Base-by-base conservation (phyloP, 1,284 basidiomycete genomes). In the Cryptococcus sp. region DNA sequence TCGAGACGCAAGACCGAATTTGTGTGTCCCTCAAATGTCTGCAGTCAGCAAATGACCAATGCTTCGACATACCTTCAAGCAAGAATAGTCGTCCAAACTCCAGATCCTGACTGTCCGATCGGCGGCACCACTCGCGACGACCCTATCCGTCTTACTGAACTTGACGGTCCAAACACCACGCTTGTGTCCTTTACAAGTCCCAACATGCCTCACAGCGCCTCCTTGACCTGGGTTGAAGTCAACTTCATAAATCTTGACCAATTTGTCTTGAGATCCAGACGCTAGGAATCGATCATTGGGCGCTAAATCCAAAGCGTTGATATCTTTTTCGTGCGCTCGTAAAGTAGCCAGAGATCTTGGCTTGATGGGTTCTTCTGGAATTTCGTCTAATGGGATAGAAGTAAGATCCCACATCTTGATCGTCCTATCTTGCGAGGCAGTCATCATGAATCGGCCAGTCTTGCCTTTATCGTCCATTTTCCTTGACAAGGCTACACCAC, bases 391-490 rank as follows among this genome's bases (percentile, higher is more conserved):
- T 45, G 80, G 74, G 4, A 88, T 22, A 65, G 53, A 66, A 0
- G 83, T 79, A 14, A 96, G 74, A 74, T 98, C 93, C 96, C 96
- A 99, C 82, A 98, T 86, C 75, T 99, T 99, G 73, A 97, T 87
- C 2, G 96, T 98, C 25, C 91, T 84, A 72, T 99, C 96, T 76
- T 98, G 93, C 66, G 87, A 90, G 18, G 92, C 96, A 4, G 92
- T 96, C 66, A 94, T 87, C 78, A 93, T 80, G 75, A 94, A 92
- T 24, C 60, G 56, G n/a, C 60, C 62, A 1, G 48, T 45, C 51
- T 54, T 47, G 4, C 48, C 40, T 14, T 45, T 49, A 2, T 59
- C 54, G 23, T 62, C 61, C 53, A 62, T 21, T 45, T 78, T 78
- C 19, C 83, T 79, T 18, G 88, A 84, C 67, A 98, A 79, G 1